A percentile compares a stretch with the other conserved stretches of the same genome.
phyloP scores from a whole-genome alignment of 805 yeast species.

The Nadsonia fulvescens region DNA sequence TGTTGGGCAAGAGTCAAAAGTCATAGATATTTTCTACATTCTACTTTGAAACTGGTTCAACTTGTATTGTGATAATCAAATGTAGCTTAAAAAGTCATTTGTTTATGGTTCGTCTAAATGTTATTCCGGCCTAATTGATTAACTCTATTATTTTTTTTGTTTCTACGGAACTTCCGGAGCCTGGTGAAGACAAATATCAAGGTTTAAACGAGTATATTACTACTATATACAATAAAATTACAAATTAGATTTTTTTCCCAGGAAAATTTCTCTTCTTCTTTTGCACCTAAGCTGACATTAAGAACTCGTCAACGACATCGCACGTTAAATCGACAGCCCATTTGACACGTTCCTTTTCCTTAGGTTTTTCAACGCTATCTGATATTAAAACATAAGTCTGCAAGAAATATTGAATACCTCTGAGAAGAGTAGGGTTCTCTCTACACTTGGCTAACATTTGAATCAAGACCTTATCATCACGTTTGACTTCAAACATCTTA shows the following conservation, averaged over 20 bases:
- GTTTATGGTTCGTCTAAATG: no score
- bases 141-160: no score
- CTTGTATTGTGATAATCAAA: no score
- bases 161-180: no score
- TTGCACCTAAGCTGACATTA: slow-evolving; percentile 12
- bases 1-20: slow-evolving; percentile 1
- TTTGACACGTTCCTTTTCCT: slow-evolving; percentile 35
- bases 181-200: no score
- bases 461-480: slow-evolving; percentile 32
- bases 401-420: slow-evolving; percentile 51
- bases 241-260: no score
- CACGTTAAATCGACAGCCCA: slow-evolving; percentile 49
- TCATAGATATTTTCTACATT: background rate
- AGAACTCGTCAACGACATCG: slow-evolving; percentile 33
- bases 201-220: no score
- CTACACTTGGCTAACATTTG: slow-evolving; percentile 35
- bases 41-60: background rate
- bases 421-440: slow-evolving; percentile 33
- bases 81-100: no score
- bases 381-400: slow-evolving; percentile 23
- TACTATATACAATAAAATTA: no score
- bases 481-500: slow-evolving; percentile 15
- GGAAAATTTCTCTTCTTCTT: no score
- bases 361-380: slow-evolving; percentile 32
- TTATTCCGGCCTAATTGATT: no score